Evolutionary conservation across 169 alveolate species (phyloP).

Genomic region (Miamiensis avidus): DNA sequence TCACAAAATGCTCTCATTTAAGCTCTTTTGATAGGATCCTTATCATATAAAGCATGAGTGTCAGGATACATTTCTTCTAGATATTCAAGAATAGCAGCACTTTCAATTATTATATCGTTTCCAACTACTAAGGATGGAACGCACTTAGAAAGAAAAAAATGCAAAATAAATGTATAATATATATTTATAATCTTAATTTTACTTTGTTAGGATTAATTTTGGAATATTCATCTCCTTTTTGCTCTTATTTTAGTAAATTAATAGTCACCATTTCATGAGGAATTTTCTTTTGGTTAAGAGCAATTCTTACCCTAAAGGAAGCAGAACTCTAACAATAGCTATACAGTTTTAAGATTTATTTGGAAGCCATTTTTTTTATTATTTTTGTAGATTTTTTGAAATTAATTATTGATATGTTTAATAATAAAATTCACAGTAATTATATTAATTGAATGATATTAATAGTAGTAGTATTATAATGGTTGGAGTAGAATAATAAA

Average conservation of each 20-base stretch:
- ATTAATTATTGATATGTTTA: no score
- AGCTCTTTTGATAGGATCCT: conserved; percentile 51
- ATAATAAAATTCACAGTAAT: no score
- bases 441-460: no score
- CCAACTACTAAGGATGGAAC: conserved; percentile 57
- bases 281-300: conserved; percentile 55
- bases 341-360: conserved; percentile 40
- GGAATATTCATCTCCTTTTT: conserved; percentile 17
- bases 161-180: not conserved
- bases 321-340: conserved; percentile 60
- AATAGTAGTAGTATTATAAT: no score
- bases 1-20: conserved; percentile 61
- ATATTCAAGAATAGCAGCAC: conserved; percentile 62
- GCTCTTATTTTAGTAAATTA: conserved; percentile 32
- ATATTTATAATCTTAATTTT: not conserved
- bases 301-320: conserved; percentile 73
- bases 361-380: no score
- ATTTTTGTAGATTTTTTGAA: no score
- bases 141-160: conserved; percentile 2
- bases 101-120: conserved; percentile 53
- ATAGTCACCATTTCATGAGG: conserved; percentile 47
- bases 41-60: conserved; percentile 45
- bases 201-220: conserved; percentile 39
- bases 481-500: no score
- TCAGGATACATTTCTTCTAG: conserved; percentile 66